Percentiles rank a stretch among this genome's conserved stretches.
These are phyloP conservation scores for Cordyceps sp. DNA, from an alignment of 2,329 filamentous ascomycete species.

Conservation along the genomic window DNA sequence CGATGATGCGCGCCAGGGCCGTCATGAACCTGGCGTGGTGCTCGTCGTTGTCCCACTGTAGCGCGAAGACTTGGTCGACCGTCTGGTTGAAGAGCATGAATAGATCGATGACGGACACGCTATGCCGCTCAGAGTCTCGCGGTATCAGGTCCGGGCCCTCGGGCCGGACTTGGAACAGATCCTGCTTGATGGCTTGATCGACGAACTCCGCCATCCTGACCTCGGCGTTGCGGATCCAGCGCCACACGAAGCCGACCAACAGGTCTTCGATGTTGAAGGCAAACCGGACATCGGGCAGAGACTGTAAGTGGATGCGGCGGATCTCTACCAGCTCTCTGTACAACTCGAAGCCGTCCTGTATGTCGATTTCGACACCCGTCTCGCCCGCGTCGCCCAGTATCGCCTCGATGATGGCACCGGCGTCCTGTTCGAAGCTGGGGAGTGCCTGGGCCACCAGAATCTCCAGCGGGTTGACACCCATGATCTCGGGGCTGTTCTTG, in stretches of 20 bases:
- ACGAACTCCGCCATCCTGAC: conserved; percentile 67
- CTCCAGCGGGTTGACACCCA: conserved; percentile 50
- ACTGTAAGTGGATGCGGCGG: conserved; percentile 61
- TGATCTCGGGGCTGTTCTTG: conserved; percentile 69
- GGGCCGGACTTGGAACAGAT: conserved; percentile 63
- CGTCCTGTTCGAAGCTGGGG: conserved; percentile 80
- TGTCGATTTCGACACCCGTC: conserved; percentile 57
- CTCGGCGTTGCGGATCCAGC: conserved; percentile 77
- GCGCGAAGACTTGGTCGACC: conserved; percentile 67
- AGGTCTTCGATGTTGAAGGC: conserved; percentile 76
- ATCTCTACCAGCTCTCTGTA: conserved; percentile 82
- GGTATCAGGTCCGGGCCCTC: conserved; percentile 45
- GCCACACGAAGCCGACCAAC: conserved; percentile 86
- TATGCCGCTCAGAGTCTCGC: conserved; percentile 73
- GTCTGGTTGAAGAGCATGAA: conserved; percentile 90
- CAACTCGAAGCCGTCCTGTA: conserved; percentile 86
- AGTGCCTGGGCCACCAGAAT: conserved; percentile 73
- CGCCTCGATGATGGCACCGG: conserved; percentile 64
- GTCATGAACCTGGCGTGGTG: conserved; percentile 98
- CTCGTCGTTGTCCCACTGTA: conserved; percentile 86
- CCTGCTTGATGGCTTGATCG: conserved; percentile 79
- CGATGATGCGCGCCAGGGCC: conserved; percentile 68
- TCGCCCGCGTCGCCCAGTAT: conserved; percentile 61
- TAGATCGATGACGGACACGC: conserved; percentile 81
- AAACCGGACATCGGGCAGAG: conserved; percentile 58